Conservation (phyloP, 345 rosid species). For the Triadica sebifera region DNA sequence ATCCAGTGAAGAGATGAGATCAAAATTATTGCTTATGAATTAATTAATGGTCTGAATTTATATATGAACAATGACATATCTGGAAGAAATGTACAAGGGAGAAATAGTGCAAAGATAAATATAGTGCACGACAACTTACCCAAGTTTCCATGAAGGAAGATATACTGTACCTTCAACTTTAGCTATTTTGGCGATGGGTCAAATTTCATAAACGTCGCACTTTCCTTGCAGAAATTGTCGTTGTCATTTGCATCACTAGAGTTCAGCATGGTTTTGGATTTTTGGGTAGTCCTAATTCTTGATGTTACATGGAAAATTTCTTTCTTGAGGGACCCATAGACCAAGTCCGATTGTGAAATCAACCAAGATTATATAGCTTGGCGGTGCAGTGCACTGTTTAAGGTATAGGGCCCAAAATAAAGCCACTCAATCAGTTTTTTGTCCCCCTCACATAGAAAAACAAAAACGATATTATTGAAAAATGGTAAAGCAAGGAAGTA, state of each 20-base stretch:
- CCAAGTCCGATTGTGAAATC: conserved; percentile 8
- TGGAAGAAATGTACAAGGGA: conserved; percentile 13
- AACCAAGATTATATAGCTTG: not conserved
- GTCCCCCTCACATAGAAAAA: not conserved
- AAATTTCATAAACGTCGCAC: too few species aligned
- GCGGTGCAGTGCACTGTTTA: not conserved
- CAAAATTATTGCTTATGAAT: not conserved
- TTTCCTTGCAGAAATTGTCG: not conserved
- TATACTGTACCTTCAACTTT: not conserved
- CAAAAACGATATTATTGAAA: not conserved
- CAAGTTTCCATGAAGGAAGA: not conserved
- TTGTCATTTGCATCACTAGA: not conserved
- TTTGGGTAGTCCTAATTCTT: not conserved
- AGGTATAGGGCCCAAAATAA: not conserved
- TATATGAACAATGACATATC: not conserved
- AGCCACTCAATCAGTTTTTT: not conserved
- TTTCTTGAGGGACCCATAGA: not conserved
- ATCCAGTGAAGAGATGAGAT: not conserved
- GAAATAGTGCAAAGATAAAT: too few species aligned
- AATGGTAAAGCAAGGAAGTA: not conserved
- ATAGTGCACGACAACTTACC: too few species aligned
- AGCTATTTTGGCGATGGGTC: not conserved
- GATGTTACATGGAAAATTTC: not conserved
- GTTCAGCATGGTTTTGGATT: not conserved
- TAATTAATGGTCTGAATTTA: not conserved